phyloP scores from a whole-genome alignment of 495 filamentous ascomycete genomes.

The Penicillium steckii region DNA sequence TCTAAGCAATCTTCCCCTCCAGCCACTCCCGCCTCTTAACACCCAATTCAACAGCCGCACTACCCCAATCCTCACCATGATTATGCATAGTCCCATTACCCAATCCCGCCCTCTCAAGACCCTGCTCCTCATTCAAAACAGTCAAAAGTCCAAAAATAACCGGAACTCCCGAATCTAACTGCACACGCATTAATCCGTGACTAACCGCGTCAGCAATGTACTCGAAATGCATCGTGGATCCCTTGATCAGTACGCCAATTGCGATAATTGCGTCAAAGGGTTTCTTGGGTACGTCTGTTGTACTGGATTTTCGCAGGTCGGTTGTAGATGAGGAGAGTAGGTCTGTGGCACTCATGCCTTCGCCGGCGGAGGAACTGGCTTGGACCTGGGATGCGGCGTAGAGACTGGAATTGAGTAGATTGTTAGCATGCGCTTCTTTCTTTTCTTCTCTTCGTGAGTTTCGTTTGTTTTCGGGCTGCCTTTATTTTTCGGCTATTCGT shows the following conservation, averaged over 20 bases:
- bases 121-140: constrained; percentile 84
- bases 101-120: constrained; percentile 79
- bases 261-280: constrained; percentile 93
- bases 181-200: constrained; percentile 90
- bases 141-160: constrained; percentile 93
- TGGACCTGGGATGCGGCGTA: constrained; percentile 87
- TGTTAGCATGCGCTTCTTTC: no score
- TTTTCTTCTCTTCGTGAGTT: no score
- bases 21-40: constrained; percentile 45
- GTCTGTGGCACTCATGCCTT: constrained; percentile 71
- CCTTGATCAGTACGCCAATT: constrained; percentile 95
- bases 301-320: constrained; percentile 50
- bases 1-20: constrained; percentile 43
- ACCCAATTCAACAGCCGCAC: constrained; percentile 54
- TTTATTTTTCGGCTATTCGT: no score
- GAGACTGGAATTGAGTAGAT: constrained; percentile 53
- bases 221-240: constrained; percentile 98
- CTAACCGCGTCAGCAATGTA: constrained; percentile 92
- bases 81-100: constrained; percentile 61
- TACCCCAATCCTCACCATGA: constrained; percentile 87
- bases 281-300: constrained; percentile 29
- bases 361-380: constrained; percentile 58
- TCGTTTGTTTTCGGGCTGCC: no score
- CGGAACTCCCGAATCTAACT: constrained; percentile 81
- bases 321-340: constrained; percentile 68